A percentile compares a stretch with the other conserved stretches of the same genome.
Conservation (phyloP, 2,329 filamentous ascomycete genomes). For the Trichoderma oligosporum region DNA sequence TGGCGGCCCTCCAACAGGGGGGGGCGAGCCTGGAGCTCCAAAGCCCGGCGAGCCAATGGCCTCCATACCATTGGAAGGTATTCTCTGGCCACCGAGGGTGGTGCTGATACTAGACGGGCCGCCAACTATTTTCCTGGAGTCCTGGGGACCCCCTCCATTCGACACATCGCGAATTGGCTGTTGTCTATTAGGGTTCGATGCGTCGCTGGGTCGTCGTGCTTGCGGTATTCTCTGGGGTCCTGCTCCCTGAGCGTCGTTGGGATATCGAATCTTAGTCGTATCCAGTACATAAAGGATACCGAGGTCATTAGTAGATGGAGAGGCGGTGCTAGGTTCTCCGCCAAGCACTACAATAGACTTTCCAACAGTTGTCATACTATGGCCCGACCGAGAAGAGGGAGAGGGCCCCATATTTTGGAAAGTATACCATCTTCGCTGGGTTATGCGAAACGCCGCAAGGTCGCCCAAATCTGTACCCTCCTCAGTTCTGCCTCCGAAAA, state of each 20-base stretch:
- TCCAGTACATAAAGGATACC: slow-evolving; percentile 89
- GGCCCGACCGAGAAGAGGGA: slow-evolving; percentile 86
- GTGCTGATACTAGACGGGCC: slow-evolving; percentile 35
- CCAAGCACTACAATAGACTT: slow-evolving; percentile 91
- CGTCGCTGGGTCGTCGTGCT: slow-evolving; percentile 40
- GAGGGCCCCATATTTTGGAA: slow-evolving; percentile 99
- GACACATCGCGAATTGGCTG: slow-evolving; percentile 50
- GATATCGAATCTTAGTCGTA: slow-evolving; percentile 94
- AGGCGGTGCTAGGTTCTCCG: slow-evolving; percentile 87
- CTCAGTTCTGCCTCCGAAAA: slow-evolving; percentile 93
- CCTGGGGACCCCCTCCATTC: slow-evolving; percentile 45
- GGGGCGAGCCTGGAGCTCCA: slow-evolving; percentile 26
- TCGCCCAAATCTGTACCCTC: slow-evolving; percentile 91
- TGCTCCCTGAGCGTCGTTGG: slow-evolving; percentile 64
- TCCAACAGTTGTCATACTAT: slow-evolving; percentile 94
- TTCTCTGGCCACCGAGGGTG: slow-evolving; percentile 36
- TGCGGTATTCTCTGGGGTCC: slow-evolving; percentile 39
- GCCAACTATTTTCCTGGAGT: slow-evolving; percentile 47
- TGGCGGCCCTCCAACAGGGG: slow-evolving; percentile 1
- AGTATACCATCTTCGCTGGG: slow-evolving; percentile 91
- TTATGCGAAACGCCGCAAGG: slow-evolving; percentile 71
- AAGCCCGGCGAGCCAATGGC: slow-evolving; percentile 32
- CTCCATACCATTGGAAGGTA: slow-evolving; percentile 38
- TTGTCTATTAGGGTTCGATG: slow-evolving; percentile 36
- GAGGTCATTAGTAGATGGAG: slow-evolving; percentile 75